phyloP scores from a whole-genome alignment of 352 stramenopile genomes.

The Globisporangium radiosum region DNA sequence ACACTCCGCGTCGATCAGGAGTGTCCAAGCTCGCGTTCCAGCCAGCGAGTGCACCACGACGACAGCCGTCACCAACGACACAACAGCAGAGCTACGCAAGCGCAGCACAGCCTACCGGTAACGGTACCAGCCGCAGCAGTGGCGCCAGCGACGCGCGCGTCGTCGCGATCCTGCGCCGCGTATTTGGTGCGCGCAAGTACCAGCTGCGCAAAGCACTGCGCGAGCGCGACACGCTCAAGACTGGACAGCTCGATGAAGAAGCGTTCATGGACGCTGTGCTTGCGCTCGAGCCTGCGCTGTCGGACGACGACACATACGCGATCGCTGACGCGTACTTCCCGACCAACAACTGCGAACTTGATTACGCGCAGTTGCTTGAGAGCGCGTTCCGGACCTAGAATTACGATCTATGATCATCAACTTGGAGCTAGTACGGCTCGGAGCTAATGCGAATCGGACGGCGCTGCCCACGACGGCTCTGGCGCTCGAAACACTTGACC shows the following conservation, averaged over 20 bases:
- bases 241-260: constrained; percentile 51
- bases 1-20: not conserved
- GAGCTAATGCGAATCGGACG: constrained; percentile 33
- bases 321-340: constrained; percentile 70
- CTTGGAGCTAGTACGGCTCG: not conserved
- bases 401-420: no score
- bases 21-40: constrained; percentile 4
- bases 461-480: constrained; percentile 52
- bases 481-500: constrained; percentile 54
- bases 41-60: no score
- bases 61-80: not conserved
- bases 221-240: constrained; percentile 49
- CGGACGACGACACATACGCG: constrained; percentile 67
- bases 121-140: not conserved
- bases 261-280: constrained; percentile 73
- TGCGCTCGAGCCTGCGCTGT: constrained; percentile 46
- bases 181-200: constrained; percentile 64
- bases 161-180: constrained; percentile 36
- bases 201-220: constrained; percentile 60
- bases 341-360: constrained; percentile 58
- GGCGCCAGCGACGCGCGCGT: constrained; percentile 21
- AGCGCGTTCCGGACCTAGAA: constrained; percentile 40
- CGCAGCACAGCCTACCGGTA: not conserved
- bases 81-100: not conserved
- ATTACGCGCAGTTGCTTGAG: constrained; percentile 67